Base-by-base conservation (phyloP, 345 rosid genomes). In the Draba incana region DNA sequence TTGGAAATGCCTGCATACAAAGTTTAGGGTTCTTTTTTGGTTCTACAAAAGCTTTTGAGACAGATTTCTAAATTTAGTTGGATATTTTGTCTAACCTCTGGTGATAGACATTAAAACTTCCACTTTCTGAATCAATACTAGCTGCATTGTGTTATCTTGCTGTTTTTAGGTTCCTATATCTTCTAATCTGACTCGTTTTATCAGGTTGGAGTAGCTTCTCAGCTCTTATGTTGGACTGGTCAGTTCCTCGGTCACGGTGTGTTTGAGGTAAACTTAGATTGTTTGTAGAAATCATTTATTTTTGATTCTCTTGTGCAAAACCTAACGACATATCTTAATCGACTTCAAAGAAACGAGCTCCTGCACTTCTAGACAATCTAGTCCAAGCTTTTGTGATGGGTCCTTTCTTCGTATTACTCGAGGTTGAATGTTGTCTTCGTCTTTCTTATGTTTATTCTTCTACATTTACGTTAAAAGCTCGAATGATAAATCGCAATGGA, bases 191-290 rank as follows among this genome's bases (percentile, higher is more conserved):
- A 45, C 10, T 62, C 4, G 56, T 7, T 54, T 37, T 47, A 39
- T 66, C 83, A 89, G 98, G 84, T 86, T 69, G 95, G 81, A 37
- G 70, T 89, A 13, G 94, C 62, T 45, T 75, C 88, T 72, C 94
- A 92, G 71, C 24, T 89, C 64, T 14, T 84, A 44, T 87, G 94
- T 66, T 89, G 92, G 92, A 80, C 64, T 0, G 88, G 90, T 60
- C 98, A 87, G 78, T 81, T 85, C 66, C 10, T 92, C 1, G 96
- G 94, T 59, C 98, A 92, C 59, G 92, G 90, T 8, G 62, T 89
- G 54, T 92, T 87, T 70, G 96, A 89, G 96, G 96, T 84, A 51
- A 76, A 15, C 44, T 20, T 46, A 30, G 52, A 10, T 44, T 72
- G 9, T 28, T 24, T 9, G 57, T 55, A 14, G 47, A 35, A 37